phyloP scores from a whole-genome alignment of 129 eudicot species.

The Centaurea solstitialis region DNA sequence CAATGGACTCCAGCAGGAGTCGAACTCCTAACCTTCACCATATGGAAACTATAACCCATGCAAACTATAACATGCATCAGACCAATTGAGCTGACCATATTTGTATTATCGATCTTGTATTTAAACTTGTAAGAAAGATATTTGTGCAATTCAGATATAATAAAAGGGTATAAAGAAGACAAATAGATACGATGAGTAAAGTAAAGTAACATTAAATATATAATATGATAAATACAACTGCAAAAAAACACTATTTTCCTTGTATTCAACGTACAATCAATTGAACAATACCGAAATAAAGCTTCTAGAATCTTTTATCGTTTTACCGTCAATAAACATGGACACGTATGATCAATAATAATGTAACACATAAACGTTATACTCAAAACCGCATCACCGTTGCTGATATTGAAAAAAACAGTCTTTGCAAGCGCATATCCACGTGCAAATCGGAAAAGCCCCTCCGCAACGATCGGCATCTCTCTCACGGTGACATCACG shows the following conservation, averaged over 20 bases:
- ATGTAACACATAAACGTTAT: slow-evolving; percentile 44
- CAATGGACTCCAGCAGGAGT: too few relatives aligned
- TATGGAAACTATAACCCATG: too few relatives aligned
- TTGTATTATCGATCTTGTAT: too few relatives aligned
- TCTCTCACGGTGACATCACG: slow-evolving; percentile 33
- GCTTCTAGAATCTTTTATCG: background rate
- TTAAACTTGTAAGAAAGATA: background rate
- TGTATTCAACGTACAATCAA: background rate
- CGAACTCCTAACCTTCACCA: too few relatives aligned
- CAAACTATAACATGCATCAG: too few relatives aligned
- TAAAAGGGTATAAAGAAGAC: background rate
- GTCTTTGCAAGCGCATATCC: slow-evolving; percentile 51
- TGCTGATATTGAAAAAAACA: slow-evolving; percentile 2
- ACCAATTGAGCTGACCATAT: too few relatives aligned
- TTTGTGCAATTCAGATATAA: background rate
- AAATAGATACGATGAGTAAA: background rate
- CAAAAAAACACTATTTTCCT: background rate
- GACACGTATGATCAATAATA: slow-evolving; percentile 7
- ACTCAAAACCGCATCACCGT: slow-evolving; percentile 43
- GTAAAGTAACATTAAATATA: background rate
- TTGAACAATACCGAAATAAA: background rate
- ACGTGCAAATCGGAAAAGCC: slow-evolving; percentile 47
- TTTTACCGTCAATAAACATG: background rate
- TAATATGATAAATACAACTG: background rate
- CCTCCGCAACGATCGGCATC: slow-evolving; percentile 52